phyloP scores from a whole-genome alignment of 306 rosid species.

The Coriaria nepalensis region DNA sequence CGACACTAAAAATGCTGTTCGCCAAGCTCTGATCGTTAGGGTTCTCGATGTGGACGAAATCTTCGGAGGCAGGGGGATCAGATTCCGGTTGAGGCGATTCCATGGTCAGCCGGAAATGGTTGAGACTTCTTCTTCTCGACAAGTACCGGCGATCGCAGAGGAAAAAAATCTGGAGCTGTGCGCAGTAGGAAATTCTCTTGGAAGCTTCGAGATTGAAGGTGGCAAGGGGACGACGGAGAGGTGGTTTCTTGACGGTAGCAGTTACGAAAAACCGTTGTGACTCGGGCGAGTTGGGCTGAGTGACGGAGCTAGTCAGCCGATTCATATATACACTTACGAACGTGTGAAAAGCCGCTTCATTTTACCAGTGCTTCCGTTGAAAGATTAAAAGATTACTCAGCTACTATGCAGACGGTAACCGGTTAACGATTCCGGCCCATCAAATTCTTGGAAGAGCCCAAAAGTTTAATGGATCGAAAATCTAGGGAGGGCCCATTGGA shows the following conservation, averaged over 20 bases:
- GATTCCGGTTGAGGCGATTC: conserved; percentile 33
- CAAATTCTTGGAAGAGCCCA: no score
- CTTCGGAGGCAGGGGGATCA: conserved; percentile 30
- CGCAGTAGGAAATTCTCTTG: conserved; percentile 20
- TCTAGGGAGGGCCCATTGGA: no score
- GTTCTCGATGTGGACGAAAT: conserved; percentile 61
- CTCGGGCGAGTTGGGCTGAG: conserved; percentile 31
- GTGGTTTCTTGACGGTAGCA: background rate
- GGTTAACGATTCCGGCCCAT: no score
- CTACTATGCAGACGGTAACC: no score
- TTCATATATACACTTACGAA: conserved; percentile 15
- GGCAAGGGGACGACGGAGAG: conserved; percentile 4
- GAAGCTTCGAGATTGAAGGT: conserved; percentile 1
- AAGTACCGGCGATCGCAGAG: conserved; percentile 5
- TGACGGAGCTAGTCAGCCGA: conserved; percentile 24
- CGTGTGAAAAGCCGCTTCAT: no score
- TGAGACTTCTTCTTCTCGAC: conserved; percentile 4
- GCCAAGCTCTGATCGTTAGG: conserved; percentile 43
- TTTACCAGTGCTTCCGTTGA: no score
- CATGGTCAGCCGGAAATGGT: conserved; percentile 29
- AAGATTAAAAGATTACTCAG: no score
- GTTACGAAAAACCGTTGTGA: conserved; percentile 7
- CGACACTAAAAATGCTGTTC: conserved; percentile 63
- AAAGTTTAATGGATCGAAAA: no score
- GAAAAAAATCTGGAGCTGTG: conserved; percentile 3